These are phyloP conservation scores for Rhazya stricta DNA, from an alignment of 257 asterid species.

Conservation along the genomic window DNA sequence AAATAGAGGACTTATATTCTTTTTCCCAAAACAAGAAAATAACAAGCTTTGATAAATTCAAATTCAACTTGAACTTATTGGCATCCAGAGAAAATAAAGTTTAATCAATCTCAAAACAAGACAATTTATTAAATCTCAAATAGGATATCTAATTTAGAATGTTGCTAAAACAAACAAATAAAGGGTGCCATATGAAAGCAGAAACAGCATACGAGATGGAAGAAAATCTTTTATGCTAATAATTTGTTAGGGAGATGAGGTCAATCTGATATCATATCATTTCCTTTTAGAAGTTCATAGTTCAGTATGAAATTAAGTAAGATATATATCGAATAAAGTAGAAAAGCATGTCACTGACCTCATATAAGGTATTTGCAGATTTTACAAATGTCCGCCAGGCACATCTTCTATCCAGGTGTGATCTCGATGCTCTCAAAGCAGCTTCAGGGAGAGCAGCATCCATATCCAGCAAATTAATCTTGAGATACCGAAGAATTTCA, in stretches of 20 bases:
- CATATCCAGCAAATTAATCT: conserved; percentile 77
- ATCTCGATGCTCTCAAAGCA: conserved; percentile 64
- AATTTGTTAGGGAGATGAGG: neutral
- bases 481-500: conserved; percentile 56
- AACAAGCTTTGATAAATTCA: neutral
- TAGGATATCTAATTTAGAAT: neutral
- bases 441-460: conserved; percentile 83
- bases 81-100: neutral
- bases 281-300: neutral
- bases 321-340: neutral
- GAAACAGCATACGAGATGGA: neutral
- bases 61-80: neutral
- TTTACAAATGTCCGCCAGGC: conserved; percentile 84
- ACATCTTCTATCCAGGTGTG: conserved; percentile 49
- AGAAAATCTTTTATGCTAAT: neutral
- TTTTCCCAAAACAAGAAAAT: neutral
- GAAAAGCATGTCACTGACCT: conserved; percentile 45
- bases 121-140: neutral
- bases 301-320: neutral
- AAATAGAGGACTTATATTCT: neutral
- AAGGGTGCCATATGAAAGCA: neutral
- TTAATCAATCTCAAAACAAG: neutral
- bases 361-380: conserved; percentile 65
- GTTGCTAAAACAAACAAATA: neutral
- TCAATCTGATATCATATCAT: neutral